Conservation (phyloP, 148 eudicot species). For the Bassia scoparia region DNA sequence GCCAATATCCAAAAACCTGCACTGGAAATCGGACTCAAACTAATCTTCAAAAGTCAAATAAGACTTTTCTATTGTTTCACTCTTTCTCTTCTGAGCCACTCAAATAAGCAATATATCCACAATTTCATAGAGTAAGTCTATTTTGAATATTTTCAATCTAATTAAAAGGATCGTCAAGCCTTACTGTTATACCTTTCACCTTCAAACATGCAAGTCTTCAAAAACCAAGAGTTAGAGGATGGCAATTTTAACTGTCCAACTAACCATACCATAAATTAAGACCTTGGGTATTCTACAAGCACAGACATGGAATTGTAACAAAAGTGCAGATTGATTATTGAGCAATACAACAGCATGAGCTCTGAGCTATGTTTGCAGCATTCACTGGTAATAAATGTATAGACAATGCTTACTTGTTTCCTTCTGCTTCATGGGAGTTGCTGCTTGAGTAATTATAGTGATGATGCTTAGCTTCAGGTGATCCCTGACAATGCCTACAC, state of each 20-base stretch:
- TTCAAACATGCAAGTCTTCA: neutral
- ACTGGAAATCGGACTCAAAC: too few species aligned
- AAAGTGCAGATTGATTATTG: constrained; percentile 4
- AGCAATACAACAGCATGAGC: neutral
- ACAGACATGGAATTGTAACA: neutral
- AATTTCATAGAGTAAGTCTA: neutral
- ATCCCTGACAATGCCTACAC: neutral
- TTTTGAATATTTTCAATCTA: too few species aligned
- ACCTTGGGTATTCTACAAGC: neutral
- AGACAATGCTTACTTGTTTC: constrained; percentile 15
- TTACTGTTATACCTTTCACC: neutral
- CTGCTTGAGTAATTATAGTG: constrained; percentile 8
- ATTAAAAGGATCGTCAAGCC: neutral
- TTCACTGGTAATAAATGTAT: neutral
- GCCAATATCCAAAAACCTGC: too few species aligned
- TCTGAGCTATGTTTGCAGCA: constrained; percentile 1
- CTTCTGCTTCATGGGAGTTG: constrained; percentile 1
- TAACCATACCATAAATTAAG: neutral
- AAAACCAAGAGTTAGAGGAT: neutral
- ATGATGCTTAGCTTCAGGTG: neutral
- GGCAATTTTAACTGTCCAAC: neutral
- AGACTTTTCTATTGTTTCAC: too few species aligned
- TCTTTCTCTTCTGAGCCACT: too few species aligned
- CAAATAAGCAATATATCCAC: too few species aligned
- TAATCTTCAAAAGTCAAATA: too few species aligned